Conservation (phyloP, 495 filamentous ascomycete species). For the Wilcoxina mikolae region DNA sequence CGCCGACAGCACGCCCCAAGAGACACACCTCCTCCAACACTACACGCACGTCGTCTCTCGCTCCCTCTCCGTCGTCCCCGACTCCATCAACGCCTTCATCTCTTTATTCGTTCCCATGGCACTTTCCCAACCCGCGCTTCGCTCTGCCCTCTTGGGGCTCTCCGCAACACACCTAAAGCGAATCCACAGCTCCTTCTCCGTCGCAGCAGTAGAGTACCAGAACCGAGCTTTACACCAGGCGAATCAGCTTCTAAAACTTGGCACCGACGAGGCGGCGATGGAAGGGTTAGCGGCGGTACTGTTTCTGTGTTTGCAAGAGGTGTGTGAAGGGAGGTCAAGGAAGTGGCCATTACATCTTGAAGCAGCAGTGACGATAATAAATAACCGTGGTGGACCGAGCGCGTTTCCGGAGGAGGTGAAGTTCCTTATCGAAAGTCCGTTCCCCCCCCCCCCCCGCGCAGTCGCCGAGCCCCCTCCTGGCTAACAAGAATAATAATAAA, state of each 20-base stretch:
- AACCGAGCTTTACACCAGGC: neutral
- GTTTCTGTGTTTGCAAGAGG: conserved; percentile 1
- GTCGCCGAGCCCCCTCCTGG: neutral
- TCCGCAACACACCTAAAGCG: conserved; percentile 8
- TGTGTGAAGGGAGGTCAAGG: conserved; percentile 1
- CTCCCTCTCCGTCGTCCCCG: conserved; percentile 4
- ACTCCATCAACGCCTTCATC: conserved; percentile 7
- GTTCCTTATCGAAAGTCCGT: conserved; percentile 4
- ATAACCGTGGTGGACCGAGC: neutral
- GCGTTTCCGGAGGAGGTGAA: neutral
- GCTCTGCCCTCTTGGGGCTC: conserved; percentile 3
- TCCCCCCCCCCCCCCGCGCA: neutral
- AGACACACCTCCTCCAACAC: conserved; percentile 7
- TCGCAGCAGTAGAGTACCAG: conserved; percentile 1
- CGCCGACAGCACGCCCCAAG: conserved; percentile 1
- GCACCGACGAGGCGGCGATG: neutral
- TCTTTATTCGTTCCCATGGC: conserved; percentile 4
- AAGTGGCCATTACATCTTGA: conserved; percentile 3
- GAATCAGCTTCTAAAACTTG: neutral
- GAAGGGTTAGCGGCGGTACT: conserved; percentile 6
- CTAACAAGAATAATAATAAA: too few relatives aligned
- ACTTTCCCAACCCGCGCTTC: conserved; percentile 1
- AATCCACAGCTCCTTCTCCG: neutral
- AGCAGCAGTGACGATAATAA: conserved; percentile 7
- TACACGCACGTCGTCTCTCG: conserved; percentile 4